These are phyloP conservation scores for Leccinum variicolor DNA, from an alignment of 768 basidiomycete genomes.

Conservation along the genomic window DNA sequence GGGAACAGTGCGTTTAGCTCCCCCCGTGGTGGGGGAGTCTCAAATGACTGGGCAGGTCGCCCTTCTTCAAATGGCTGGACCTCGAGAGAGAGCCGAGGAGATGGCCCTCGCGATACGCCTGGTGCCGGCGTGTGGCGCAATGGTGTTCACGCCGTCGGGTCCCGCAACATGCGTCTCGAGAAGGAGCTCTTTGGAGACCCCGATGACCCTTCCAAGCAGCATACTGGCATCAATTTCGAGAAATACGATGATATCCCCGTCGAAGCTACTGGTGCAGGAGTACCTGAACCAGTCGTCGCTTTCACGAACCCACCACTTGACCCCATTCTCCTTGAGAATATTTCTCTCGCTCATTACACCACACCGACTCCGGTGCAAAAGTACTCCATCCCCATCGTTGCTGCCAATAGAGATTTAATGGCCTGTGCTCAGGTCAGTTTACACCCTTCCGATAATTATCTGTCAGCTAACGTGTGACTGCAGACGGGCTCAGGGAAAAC, in stretches of 20 bases:
- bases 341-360: constrained; percentile 86
- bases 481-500: constrained; percentile 99
- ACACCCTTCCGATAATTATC: constrained; percentile 1
- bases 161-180: constrained; percentile 83
- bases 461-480: constrained; percentile 17
- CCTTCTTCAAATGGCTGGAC: constrained; percentile 39
- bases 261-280: constrained; percentile 94
- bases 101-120: constrained; percentile 46
- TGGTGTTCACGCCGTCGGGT: constrained; percentile 81
- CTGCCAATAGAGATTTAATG: constrained; percentile 86
- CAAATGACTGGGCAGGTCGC: constrained; percentile 42
- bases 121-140: constrained; percentile 78
- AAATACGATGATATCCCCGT: constrained; percentile 99
- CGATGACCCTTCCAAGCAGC: constrained; percentile 80
- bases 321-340: constrained; percentile 93
- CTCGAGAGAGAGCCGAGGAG: constrained; percentile 28
- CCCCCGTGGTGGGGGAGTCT: constrained; percentile 30
- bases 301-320: constrained; percentile 92
- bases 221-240: constrained; percentile 99
- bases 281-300: constrained; percentile 89
- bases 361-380: constrained; percentile 99
- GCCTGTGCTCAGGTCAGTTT: constrained; percentile 81
- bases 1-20: constrained; percentile 35
- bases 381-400: constrained; percentile 98
- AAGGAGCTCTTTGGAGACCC: constrained; percentile 94